Percentiles rank a stretch among this genome's conserved stretches.
Evolutionary conservation across 768 basidiomycete species (phyloP).

Genomic region (Kwoniella dejecticola): DNA sequence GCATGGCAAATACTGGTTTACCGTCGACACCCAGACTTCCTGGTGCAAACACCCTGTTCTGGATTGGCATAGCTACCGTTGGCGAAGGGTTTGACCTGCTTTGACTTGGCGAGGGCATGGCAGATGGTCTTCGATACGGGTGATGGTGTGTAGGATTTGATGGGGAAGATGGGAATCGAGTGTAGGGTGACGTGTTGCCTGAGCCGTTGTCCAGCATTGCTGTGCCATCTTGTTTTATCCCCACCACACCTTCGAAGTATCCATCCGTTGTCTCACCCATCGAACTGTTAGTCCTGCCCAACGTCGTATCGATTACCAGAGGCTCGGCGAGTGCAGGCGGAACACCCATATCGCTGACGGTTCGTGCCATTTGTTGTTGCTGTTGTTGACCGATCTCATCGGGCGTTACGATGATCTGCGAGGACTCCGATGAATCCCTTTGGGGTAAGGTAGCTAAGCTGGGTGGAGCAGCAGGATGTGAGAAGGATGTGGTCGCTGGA

Average conservation of each 20-base stretch:
- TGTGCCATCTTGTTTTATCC: conserved; percentile 40
- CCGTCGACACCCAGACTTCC: conserved; percentile 27
- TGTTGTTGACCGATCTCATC: conserved; percentile 28
- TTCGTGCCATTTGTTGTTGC: conserved; percentile 17
- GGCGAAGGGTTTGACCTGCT: conserved; percentile 1
- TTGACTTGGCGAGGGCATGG: conserved; percentile 14
- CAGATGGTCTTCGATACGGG: conserved; percentile 31
- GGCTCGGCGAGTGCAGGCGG: conserved; percentile 32
- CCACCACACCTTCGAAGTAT: conserved; percentile 50
- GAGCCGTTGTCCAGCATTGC: conserved; percentile 29
- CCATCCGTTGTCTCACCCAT: conserved; percentile 22
- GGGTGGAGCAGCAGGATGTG: conserved; percentile 37
- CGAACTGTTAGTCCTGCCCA: conserved; percentile 22
- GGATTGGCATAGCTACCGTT: conserved; percentile 1
- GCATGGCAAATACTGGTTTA: conserved; percentile 45
- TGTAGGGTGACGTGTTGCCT: conserved; percentile 21
- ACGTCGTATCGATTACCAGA: conserved; percentile 25
- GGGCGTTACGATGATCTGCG: conserved; percentile 44
- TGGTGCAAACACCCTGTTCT: conserved; percentile 9
- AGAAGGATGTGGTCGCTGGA: conserved; percentile 24
- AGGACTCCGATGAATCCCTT: conserved; percentile 32
- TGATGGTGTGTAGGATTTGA: conserved; percentile 25
- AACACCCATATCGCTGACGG: conserved; percentile 12
- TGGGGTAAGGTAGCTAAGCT: conserved; percentile 30
- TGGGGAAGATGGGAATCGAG: conserved; percentile 22